Base-by-base conservation (phyloP, 2,329 filamentous ascomycete genomes). In the Aureobasidium namibiae region DNA sequence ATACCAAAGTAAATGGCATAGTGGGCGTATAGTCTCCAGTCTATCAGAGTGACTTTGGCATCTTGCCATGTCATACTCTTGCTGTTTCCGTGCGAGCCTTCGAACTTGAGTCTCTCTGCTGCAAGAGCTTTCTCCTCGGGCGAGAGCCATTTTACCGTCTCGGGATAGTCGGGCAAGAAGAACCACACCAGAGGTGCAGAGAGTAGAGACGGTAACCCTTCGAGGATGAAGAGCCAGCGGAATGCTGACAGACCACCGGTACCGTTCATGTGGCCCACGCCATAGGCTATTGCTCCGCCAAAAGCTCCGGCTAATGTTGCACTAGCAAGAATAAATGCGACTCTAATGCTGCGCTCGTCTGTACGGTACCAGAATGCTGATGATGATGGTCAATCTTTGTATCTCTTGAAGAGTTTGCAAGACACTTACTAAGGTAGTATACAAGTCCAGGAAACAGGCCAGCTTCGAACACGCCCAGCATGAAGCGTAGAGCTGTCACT, bases 271-370 rank as follows among this genome's bases (percentile, higher is more conserved):
- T 77, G 71, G 0, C 74, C 75, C 0, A 78, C 71, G 0, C 73
- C 80, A 59, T 80, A 84, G 1, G 82, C 83, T 65, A 76, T 77
- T 8, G 79, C 74, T 2, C 80, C 80, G 4, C 80, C 79, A 64
- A 83, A 82, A 0, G 78, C 79, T 34, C 72, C 78, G 63, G 70
- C 80, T 64, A 75, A 78, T 69, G 81, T 82, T n/a, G 70, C 84
- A 72, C 74, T 83, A 68, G 66, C 80, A 52, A 81, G 70, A 66
- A 78, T 75, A 61, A 80, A 76, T 0, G 80, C 79, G 66, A 88
- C 80, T 7, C 83, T 80, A 66, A 83, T 78, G 1, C 78, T 80
- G 21, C 80, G 74, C 67, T 85, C 82, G 3, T 79, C 76, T 6
- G 76, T 74, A 18, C 78, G 77, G 65, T 83, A 84, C 74, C 81